Base-by-base conservation (phyloP, 768 basidiomycete species). In the Calocera viscosa region DNA sequence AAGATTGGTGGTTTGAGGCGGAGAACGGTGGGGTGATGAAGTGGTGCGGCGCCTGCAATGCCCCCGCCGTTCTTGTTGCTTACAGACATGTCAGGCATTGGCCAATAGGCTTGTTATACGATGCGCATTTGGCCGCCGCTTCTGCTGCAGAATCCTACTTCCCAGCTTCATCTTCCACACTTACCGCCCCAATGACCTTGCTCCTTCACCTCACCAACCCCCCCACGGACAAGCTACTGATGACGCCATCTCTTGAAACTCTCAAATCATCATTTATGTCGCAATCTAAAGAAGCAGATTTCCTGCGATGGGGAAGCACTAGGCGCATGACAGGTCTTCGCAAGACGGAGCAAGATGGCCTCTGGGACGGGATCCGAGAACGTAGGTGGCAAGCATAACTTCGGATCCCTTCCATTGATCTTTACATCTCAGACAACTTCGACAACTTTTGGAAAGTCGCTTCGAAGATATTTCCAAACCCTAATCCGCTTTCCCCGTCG, bases 1-100 rank as follows among this genome's bases (percentile, higher is more conserved):
- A 91, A 67, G 90, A 94, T 65, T 93, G 95, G 90, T 98, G 95
- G 96, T 96, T 99, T 75, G 93, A 96, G 77, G 89, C 86, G 69
- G 89, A 90, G 65, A 88, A 86, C 70, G 90, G 91, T 33, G 83
- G 82, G 5, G 74, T 90, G 63, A 81, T 94, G 72, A 91, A 93
- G 78, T 97, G 95, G 95, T 95, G 67, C 10, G 33, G 41, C 60
- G 53, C 17, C 30, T 49, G 17, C 66, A 64, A 49, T 28, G 30
- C 63, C 33, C n/a, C 66, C 41, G 17, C 12, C 22, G 12, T 66
- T 14, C 5, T 49, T 17, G 30, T 49, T 66, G 33, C 5, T 19
- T 38, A 40, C 3, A 7, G 11, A 1, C 11, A 33, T 10, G 0
- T 2, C 73, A 99, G 96, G 94, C 94, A 99, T 76, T 98, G 95